Conservation (phyloP, 2,329 filamentous ascomycete genomes). For the Thielaviopsis musarum region DNA sequence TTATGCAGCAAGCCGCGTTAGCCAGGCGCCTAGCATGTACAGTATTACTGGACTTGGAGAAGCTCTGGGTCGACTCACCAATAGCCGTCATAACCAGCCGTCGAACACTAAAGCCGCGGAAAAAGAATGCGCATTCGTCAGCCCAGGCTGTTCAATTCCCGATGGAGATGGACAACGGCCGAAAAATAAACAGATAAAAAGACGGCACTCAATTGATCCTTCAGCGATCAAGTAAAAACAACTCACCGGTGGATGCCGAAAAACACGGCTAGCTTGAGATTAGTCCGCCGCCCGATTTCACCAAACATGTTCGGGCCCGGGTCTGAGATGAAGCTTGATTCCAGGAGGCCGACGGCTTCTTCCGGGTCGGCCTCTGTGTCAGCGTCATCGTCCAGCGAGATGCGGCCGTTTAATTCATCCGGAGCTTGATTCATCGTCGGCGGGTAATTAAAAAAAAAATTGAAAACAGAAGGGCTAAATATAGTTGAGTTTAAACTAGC, state of each 20-base stretch:
- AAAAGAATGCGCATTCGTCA: not conserved
- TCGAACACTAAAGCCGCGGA: slow-evolving; percentile 7
- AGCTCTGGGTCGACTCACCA: slow-evolving; percentile 7
- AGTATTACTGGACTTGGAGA: not conserved
- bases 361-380: slow-evolving; percentile 3
- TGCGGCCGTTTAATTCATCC: not conserved
- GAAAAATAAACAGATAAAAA: not conserved
- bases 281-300: slow-evolving; percentile 4
- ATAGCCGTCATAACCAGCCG: slow-evolving; percentile 13
- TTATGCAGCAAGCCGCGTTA: not conserved
- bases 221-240: not conserved
- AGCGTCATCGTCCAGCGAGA: slow-evolving; percentile 1
- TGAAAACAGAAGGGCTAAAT: no score
- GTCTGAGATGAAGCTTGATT: slow-evolving; percentile 1
- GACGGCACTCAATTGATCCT: not conserved
- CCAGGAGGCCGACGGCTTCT: slow-evolving; percentile 4
- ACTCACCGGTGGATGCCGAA: slow-evolving; percentile 13
- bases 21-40: not conserved
- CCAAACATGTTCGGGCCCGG: slow-evolving; percentile 8
- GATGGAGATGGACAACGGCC: not conserved
- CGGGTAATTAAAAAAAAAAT: not conserved
- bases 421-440: not conserved
- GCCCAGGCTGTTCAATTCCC: not conserved
- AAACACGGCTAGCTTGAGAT: slow-evolving; percentile 10
- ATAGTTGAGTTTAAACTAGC: no score